Conservation (phyloP, 2,329 filamentous ascomycete species). For the Talaromyces rugulosus region DNA sequence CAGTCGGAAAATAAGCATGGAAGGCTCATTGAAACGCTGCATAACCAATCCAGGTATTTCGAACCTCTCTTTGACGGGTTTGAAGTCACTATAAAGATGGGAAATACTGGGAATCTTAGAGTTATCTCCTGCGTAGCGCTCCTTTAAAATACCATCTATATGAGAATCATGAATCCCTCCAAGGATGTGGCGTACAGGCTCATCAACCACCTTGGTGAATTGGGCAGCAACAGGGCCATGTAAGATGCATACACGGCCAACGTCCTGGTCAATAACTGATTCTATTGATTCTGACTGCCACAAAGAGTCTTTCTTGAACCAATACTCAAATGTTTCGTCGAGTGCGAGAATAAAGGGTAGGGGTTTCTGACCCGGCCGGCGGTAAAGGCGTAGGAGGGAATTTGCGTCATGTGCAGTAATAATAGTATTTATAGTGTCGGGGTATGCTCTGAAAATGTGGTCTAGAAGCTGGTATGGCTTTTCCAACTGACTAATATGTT, state of each 20-base stretch:
- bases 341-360: conserved; percentile 90
- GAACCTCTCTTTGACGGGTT: background rate
- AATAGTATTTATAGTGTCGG: conserved; percentile 67
- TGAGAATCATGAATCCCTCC: conserved; percentile 85
- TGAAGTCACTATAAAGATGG: background rate
- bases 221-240: conserved; percentile 93
- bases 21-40: background rate
- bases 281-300: conserved; percentile 99
- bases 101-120: background rate
- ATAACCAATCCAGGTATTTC: background rate
- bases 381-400: conserved; percentile 90
- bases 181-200: conserved; percentile 91
- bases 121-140: background rate
- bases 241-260: conserved; percentile 90
- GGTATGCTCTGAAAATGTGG: background rate
- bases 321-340: conserved; percentile 96
- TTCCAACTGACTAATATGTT: background rate
- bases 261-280: conserved; percentile 91
- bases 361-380: conserved; percentile 89
- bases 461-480: background rate
- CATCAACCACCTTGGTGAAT: conserved; percentile 83
- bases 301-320: conserved; percentile 99
- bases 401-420: conserved; percentile 81
- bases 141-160: conserved; percentile 47
- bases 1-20: background rate